These are phyloP conservation scores for Fusarium bulbicola DNA, from an alignment of 2,329 filamentous ascomycete genomes.

Conservation along the genomic window DNA sequence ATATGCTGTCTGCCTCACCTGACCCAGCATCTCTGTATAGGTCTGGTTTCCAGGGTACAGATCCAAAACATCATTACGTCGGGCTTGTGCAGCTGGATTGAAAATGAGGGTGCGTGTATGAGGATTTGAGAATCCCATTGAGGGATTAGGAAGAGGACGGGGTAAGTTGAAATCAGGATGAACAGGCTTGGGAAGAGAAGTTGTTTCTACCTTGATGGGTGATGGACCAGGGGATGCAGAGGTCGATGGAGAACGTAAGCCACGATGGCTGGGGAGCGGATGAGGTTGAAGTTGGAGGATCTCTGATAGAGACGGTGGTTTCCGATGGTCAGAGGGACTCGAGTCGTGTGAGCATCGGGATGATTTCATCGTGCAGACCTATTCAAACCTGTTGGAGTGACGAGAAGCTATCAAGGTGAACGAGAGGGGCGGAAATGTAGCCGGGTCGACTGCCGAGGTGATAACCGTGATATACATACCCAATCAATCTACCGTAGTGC, in stretches of 20 bases:
- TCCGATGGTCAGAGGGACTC: neutral
- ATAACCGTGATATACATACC: neutral
- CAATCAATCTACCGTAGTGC: neutral
- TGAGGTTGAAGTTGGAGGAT: neutral
- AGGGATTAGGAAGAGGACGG: neutral
- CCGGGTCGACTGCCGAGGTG: neutral
- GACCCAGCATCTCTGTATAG: neutral
- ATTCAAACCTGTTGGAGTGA: neutral
- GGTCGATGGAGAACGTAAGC: neutral
- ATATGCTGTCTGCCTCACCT: neutral
- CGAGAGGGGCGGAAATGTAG: neutral
- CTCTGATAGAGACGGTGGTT: neutral
- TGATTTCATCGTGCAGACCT: neutral
- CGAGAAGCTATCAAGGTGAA: neutral
- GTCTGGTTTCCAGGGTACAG: neutral
- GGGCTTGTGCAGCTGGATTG: neutral
- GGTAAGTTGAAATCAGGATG: neutral
- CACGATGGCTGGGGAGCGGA: neutral
- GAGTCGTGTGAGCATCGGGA: neutral
- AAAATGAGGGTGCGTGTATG: neutral
- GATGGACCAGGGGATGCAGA: neutral
- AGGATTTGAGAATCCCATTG: neutral
- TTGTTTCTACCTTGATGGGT: neutral
- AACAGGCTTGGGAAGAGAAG: neutral
- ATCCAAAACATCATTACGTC: neutral